Percentiles rank a stretch among this genome's conserved stretches.
Evolutionary conservation across 768 basidiomycete species (phyloP).

Genomic region (Naematelia aurantialba): DNA sequence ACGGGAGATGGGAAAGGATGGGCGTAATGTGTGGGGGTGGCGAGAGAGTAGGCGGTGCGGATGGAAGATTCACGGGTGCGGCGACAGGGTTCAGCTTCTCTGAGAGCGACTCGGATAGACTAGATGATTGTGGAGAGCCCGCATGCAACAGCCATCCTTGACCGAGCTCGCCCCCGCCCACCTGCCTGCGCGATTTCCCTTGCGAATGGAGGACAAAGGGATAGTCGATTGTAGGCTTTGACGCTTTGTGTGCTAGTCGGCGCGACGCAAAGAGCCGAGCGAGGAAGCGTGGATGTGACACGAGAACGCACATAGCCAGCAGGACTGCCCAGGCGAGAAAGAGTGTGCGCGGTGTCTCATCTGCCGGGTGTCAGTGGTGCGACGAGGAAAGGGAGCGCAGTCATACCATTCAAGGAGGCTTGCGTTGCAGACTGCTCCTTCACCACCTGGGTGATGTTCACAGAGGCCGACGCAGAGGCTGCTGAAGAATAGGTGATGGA

Average conservation of each 20-base stretch:
- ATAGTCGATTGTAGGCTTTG: not conserved
- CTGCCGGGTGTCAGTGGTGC: too few relatives aligned
- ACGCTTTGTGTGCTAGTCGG: not conserved
- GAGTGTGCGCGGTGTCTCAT: constrained; percentile 28
- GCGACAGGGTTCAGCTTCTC: constrained; percentile 13
- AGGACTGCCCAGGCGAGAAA: constrained; percentile 30
- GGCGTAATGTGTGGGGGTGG: constrained; percentile 39
- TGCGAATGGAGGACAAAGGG: not conserved
- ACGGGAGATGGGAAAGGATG: constrained; percentile 27
- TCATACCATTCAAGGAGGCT: constrained; percentile 17
- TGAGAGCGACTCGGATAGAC: not conserved
- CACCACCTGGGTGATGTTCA: constrained; percentile 20
- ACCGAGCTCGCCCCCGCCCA: not conserved
- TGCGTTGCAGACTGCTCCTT: constrained; percentile 21
- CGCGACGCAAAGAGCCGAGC: constrained; percentile 43
- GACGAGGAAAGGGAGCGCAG: too few relatives aligned
- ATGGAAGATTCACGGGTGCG: constrained; percentile 3
- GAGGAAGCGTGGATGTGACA: constrained; percentile 40
- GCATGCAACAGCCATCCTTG: constrained; percentile 19
- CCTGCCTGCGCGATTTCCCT: not conserved
- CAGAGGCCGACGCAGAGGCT: not conserved
- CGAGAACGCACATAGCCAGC: constrained; percentile 31
- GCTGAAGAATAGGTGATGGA: not conserved
- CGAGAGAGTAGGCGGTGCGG: constrained; percentile 8
- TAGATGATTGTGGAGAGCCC: constrained; percentile 10